Conservation (phyloP, 257 asterid species). For the Scutellaria galericulata region DNA sequence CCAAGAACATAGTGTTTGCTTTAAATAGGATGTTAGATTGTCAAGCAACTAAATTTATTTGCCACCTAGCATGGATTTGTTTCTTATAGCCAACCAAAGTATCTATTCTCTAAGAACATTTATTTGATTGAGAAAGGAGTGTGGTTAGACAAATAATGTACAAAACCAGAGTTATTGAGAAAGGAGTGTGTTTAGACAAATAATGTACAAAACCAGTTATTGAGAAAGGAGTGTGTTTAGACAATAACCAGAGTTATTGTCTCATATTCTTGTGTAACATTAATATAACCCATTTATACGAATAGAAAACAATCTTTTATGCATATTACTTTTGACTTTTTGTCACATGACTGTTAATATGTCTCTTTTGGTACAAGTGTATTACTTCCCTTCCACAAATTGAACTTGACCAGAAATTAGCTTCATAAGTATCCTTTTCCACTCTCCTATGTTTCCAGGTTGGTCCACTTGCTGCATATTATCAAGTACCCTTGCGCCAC, state of each 20-base stretch:
- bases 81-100: neutral
- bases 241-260: neutral
- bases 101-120: conserved; percentile 2
- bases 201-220: neutral
- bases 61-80: conserved; percentile 16
- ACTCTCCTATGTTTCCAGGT: conserved; percentile 50
- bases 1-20: conserved; percentile 1
- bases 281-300: neutral
- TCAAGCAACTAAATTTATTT: conserved; percentile 7
- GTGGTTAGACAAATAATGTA: no score
- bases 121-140: neutral
- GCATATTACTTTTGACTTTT: conserved; percentile 4
- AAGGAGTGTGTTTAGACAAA: neutral
- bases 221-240: neutral
- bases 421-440: neutral
- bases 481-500: conserved; percentile 96
- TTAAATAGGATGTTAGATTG: neutral
- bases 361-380: neutral
- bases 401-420: neutral
- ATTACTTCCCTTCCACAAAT: conserved; percentile 3
- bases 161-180: neutral
- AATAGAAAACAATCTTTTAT: conserved; percentile 22
- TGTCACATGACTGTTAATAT: neutral
- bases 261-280: neutral
- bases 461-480: conserved; percentile 97